Percentiles rank a stretch among this genome's conserved stretches.
Evolutionary conservation across 2,329 filamentous ascomycete genomes (phyloP).

Genomic region (Dactylonectria estremocensis): DNA sequence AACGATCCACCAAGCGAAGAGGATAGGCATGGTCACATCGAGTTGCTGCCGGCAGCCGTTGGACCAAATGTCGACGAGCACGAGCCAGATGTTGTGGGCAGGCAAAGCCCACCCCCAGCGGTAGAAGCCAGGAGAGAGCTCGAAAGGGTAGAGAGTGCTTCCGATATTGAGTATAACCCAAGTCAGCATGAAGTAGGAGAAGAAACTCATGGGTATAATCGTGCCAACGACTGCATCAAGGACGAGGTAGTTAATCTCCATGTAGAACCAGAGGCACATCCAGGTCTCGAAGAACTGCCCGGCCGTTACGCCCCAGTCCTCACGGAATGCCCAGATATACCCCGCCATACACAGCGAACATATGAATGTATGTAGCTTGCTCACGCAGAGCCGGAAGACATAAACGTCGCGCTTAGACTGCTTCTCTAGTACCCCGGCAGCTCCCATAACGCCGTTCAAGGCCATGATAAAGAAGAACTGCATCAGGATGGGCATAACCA

Average conservation of each 20-base stretch:
- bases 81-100: too few species aligned
- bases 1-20: too few species aligned
- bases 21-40: too few species aligned
- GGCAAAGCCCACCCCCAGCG: slow-evolving; percentile 48
- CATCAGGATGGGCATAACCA: slow-evolving; percentile 53
- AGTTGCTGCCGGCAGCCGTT: too few species aligned
- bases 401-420: slow-evolving; percentile 41
- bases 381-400: slow-evolving; percentile 42
- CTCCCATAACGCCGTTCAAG: slow-evolving; percentile 17
- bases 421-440: slow-evolving; percentile 4
- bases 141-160: slow-evolving; percentile 55
- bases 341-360: slow-evolving; percentile 53
- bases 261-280: slow-evolving; percentile 55
- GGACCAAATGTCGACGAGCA: too few species aligned
- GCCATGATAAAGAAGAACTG: slow-evolving; percentile 44
- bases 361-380: slow-evolving; percentile 50
- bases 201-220: slow-evolving; percentile 52
- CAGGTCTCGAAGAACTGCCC: slow-evolving; percentile 45
- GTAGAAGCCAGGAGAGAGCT: slow-evolving; percentile 57
- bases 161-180: slow-evolving; percentile 59
- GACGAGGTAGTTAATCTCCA: slow-evolving; percentile 59
- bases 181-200: slow-evolving; percentile 58
- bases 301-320: slow-evolving; percentile 56
- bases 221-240: slow-evolving; percentile 52
- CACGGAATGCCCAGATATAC: slow-evolving; percentile 60